Evolutionary conservation across 1,139 yeast species (phyloP).

Genomic region (Lodderomyces parapsilosis): DNA sequence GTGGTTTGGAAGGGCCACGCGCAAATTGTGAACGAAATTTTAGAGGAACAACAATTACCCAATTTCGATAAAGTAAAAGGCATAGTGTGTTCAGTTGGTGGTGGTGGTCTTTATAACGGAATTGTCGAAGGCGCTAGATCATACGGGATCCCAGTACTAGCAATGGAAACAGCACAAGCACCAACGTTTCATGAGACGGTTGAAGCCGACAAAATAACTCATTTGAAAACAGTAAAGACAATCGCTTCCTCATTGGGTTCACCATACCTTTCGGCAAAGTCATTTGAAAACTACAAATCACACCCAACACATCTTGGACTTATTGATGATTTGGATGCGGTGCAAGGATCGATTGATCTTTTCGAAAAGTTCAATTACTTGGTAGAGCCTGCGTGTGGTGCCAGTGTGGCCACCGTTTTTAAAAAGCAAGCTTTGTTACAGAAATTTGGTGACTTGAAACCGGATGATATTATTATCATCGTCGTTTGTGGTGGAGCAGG

Average conservation of each 20-base stretch:
- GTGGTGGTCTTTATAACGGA: constrained; percentile 36
- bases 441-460: constrained; percentile 21
- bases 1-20: constrained; percentile 43
- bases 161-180: constrained; percentile 40
- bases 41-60: constrained; percentile 19
- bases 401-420: constrained; percentile 30
- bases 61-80: constrained; percentile 27
- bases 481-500: constrained; percentile 45
- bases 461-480: constrained; percentile 34
- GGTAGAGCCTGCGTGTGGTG: constrained; percentile 48
- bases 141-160: constrained; percentile 23
- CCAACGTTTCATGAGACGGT: constrained; percentile 37
- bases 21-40: constrained; percentile 32
- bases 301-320: constrained; percentile 23
- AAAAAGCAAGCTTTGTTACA: constrained; percentile 22
- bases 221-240: constrained; percentile 29
- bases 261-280: constrained; percentile 32
- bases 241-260: constrained; percentile 43
- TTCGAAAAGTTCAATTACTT: constrained; percentile 23
- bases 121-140: constrained; percentile 28
- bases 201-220: constrained; percentile 26
- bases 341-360: constrained; percentile 28
- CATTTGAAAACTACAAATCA: constrained; percentile 25
- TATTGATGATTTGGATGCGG: constrained; percentile 38
- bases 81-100: constrained; percentile 43